phyloP scores from a whole-genome alignment of 805 yeast genomes.

The Jamesozyma jinghongensis region DNA sequence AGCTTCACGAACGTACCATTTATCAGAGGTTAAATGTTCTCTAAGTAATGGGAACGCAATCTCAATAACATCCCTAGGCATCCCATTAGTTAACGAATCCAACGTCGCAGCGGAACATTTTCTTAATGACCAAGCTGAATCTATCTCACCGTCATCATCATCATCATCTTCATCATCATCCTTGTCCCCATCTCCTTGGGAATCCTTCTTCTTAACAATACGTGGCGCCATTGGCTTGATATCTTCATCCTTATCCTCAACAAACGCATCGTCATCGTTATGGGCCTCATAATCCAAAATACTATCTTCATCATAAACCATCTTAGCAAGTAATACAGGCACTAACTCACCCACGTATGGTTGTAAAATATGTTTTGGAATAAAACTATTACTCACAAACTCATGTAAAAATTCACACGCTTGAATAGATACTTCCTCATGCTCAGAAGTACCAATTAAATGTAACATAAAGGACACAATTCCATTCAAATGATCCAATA shows the following conservation, averaged over 20 bases:
- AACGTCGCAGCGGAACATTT: constrained; percentile 92
- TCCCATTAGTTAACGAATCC: constrained; percentile 63
- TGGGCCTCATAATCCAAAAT: constrained; percentile 49
- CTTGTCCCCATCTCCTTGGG: constrained; percentile 36
- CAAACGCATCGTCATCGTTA: constrained; percentile 61
- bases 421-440: constrained; percentile 75
- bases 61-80: constrained; percentile 58
- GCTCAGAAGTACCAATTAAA: constrained; percentile 47
- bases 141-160: constrained; percentile 57
- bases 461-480: constrained; percentile 77
- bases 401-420: constrained; percentile 87
- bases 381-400: constrained; percentile 51
- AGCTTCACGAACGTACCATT: constrained; percentile 91
- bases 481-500: constrained; percentile 76
- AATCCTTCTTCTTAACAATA: constrained; percentile 40
- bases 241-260: constrained; percentile 81
- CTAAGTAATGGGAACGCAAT: constrained; percentile 68
- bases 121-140: constrained; percentile 80
- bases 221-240: constrained; percentile 75
- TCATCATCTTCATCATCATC: constrained; percentile 65
- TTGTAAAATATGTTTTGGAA: constrained; percentile 44
- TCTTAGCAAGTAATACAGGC: constrained; percentile 69
- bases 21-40: constrained; percentile 53
- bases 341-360: constrained; percentile 54
- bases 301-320: constrained; percentile 85